Percentiles rank a stretch among this genome's conserved stretches.
phyloP scores from a whole-genome alignment of 352 stramenopile genomes.

The Phytophthora boehmeriae region DNA sequence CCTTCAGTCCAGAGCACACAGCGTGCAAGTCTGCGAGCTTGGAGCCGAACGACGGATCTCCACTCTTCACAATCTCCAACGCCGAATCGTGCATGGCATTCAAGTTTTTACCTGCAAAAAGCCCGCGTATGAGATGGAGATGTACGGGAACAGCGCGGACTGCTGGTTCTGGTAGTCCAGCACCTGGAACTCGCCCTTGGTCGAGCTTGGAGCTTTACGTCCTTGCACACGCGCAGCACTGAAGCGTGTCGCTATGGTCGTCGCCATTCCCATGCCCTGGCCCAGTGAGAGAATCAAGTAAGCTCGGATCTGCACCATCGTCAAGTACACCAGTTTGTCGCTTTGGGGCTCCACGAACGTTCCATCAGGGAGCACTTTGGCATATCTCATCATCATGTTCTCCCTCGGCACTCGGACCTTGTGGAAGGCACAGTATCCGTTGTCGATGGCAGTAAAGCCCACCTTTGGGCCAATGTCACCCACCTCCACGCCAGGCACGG shows the following conservation, averaged over 20 bases:
- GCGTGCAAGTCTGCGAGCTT: conserved; percentile 25
- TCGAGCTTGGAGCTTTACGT: conserved; percentile 26
- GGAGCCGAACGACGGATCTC: conserved; percentile 16
- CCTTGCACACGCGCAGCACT: conserved; percentile 52
- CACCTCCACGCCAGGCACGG: conserved; percentile 12
- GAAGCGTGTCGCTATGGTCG: conserved; percentile 50
- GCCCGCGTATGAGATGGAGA: conserved; percentile 23
- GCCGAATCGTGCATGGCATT: conserved; percentile 20
- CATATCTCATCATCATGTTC: conserved; percentile 34
- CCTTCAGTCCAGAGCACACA: conserved; percentile 28
- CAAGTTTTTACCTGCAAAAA: background rate
- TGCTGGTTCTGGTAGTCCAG: conserved; percentile 65
- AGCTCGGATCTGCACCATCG: conserved; percentile 53
- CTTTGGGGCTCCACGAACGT: conserved; percentile 61
- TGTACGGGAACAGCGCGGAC: conserved; percentile 45
- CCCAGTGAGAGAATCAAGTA: conserved; percentile 19
- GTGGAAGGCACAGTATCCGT: conserved; percentile 26
- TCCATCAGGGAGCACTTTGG: conserved; percentile 52
- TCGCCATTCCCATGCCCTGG: conserved; percentile 18
- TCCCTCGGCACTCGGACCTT: conserved; percentile 19
- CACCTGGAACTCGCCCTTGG: conserved; percentile 52
- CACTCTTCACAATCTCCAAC: conserved; percentile 25
- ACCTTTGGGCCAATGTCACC: conserved; percentile 23
- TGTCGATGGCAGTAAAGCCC: conserved; percentile 52
- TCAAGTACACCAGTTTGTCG: conserved; percentile 71